phyloP scores from a whole-genome alignment of 2,329 filamentous ascomycete genomes.

The Talaromyces piceae region DNA sequence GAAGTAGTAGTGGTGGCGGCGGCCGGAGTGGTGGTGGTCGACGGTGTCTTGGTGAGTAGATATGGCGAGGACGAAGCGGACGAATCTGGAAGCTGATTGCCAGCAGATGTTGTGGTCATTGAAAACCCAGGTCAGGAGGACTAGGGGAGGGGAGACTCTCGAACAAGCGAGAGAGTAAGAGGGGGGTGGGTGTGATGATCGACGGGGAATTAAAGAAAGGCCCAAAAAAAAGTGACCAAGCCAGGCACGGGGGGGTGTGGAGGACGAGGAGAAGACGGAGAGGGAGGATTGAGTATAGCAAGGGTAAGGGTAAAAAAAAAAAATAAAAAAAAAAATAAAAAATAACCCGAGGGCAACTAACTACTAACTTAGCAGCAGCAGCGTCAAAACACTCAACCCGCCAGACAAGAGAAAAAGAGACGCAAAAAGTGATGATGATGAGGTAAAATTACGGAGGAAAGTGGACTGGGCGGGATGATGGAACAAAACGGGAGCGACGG shows the following conservation, averaged over 20 bases:
- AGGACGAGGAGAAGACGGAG: conserved; percentile 6
- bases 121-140: conserved; percentile 19
- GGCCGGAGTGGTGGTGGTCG: conserved; percentile 6
- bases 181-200: conserved; percentile 11
- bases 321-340: too few relatives aligned
- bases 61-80: conserved; percentile 1
- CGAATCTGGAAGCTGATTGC: conserved; percentile 10
- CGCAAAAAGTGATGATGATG: conserved; percentile 6
- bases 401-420: too few relatives aligned
- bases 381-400: too few relatives aligned
- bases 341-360: too few relatives aligned
- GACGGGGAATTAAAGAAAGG: neutral
- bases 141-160: conserved; percentile 15
- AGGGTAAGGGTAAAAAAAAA: neutral
- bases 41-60: conserved; percentile 11
- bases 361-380: too few relatives aligned
- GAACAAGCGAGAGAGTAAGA: conserved; percentile 14
- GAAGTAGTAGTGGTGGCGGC: neutral
- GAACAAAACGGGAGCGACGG: neutral
- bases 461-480: neutral
- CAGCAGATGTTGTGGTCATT: conserved; percentile 15
- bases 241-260: neutral
- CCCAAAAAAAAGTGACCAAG: neutral
- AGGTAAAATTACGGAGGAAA: conserved; percentile 6
- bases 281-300: neutral